These are phyloP conservation scores for Cicer judaicum DNA, from an alignment of 306 rosid genomes.

Conservation along the genomic window DNA sequence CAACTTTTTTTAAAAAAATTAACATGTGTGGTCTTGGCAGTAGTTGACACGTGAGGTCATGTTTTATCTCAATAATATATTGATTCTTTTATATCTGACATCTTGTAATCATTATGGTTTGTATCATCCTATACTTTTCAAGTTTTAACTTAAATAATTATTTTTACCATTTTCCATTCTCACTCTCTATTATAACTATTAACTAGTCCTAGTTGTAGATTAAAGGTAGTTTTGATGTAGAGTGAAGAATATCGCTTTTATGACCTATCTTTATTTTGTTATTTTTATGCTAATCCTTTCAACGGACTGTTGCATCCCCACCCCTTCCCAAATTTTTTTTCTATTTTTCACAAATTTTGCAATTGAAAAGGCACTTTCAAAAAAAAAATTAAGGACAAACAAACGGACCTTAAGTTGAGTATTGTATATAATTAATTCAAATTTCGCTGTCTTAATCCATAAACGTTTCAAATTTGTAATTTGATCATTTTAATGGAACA, in stretches of 20 bases:
- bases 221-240: constrained; percentile 16
- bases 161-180: neutral
- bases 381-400: neutral
- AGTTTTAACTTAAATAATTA: constrained; percentile 19
- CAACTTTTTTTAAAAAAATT: no score
- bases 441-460: neutral
- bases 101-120: constrained; percentile 5
- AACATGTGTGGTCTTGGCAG: constrained; percentile 1
- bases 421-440: constrained; percentile 21
- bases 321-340: neutral
- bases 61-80: constrained; percentile 9
- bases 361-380: neutral
- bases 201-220: neutral
- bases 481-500: constrained; percentile 51
- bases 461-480: constrained; percentile 33
- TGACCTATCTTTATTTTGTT: neutral
- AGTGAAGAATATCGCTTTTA: neutral
- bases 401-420: neutral
- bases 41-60: constrained; percentile 4
- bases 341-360: neutral
- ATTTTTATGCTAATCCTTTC: neutral
- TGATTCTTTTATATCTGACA: constrained; percentile 4
- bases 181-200: constrained; percentile 7
- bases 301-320: neutral
- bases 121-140: constrained; percentile 14